phyloP scores from a whole-genome alignment of 2,329 filamentous ascomycete species.

The Cladophialophora yegresii region DNA sequence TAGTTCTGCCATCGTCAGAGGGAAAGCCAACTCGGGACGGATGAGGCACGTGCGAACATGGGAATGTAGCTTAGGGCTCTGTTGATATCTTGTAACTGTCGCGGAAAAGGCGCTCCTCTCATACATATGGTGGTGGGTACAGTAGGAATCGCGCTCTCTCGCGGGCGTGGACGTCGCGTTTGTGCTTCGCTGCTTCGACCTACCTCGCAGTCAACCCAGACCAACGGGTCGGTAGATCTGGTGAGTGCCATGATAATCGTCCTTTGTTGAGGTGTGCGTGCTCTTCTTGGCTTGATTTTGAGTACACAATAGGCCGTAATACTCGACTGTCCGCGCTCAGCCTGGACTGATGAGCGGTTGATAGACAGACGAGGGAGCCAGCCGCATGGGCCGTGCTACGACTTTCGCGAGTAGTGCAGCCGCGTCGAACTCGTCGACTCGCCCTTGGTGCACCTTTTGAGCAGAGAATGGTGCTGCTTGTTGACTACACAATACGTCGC shows the following conservation, averaged over 20 bases:
- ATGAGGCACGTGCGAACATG: background rate
- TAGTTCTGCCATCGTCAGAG: background rate
- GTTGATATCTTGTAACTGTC: background rate
- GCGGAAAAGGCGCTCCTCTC: background rate
- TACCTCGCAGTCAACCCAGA: slow-evolving; percentile 83
- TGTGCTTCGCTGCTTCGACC: slow-evolving; percentile 13
- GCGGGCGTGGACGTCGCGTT: background rate
- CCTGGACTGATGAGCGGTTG: background rate
- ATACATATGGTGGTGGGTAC: background rate
- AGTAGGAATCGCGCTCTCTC: background rate
- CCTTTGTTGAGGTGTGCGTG: background rate
- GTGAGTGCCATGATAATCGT: slow-evolving; percentile 42
- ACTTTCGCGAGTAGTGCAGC: background rate
- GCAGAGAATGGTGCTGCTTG: background rate
- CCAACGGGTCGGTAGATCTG: slow-evolving; percentile 65
- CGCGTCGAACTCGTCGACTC: background rate
- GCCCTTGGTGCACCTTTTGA: background rate
- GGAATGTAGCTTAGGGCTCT: background rate
- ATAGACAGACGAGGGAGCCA: background rate
- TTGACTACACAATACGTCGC: background rate
- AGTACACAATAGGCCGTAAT: background rate
- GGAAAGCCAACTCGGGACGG: background rate
- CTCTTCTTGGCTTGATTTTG: background rate
- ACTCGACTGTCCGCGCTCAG: background rate
- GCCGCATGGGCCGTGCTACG: background rate